Conservation (phyloP, 176 grass and related monocot species). For the Stipa capillata region DNA sequence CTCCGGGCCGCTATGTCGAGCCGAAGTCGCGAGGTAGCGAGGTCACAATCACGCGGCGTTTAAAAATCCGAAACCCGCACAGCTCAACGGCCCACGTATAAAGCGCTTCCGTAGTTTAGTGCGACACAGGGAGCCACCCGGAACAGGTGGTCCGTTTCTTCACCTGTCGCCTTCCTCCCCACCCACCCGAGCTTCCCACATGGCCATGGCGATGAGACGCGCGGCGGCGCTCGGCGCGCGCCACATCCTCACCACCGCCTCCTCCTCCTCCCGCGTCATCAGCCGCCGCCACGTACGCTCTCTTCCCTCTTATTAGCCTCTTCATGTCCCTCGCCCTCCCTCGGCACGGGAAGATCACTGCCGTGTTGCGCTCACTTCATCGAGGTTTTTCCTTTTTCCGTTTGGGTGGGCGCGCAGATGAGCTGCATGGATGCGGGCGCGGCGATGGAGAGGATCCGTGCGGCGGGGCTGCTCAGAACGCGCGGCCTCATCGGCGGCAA, state of each 20-base stretch:
- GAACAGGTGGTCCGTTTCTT: too few relatives aligned
- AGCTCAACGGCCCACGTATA: neutral
- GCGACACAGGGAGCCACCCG: too few relatives aligned
- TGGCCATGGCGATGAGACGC: constrained; percentile 49
- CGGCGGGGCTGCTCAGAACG: constrained; percentile 71
- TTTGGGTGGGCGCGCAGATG: constrained; percentile 39
- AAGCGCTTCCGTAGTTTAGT: neutral
- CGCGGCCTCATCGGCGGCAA: constrained; percentile 68
- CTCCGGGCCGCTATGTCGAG: too few relatives aligned
- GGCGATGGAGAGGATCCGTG: constrained; percentile 48
- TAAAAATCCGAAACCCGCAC: neutral
- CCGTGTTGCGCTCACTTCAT: neutral
- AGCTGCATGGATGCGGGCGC: constrained; percentile 46
- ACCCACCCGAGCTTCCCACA: neutral
- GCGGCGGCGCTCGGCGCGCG: constrained; percentile 49
- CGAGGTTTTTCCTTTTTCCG: neutral
- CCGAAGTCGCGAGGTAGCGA: too few relatives aligned
- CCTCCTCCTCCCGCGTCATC: neutral
- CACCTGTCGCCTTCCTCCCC: constrained; percentile 22
- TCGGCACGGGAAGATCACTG: neutral
- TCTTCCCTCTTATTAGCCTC: too few relatives aligned
- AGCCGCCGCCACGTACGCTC: constrained; percentile 31
- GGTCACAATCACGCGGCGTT: too few relatives aligned
- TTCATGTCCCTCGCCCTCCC: neutral
- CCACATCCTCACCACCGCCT: constrained; percentile 30